Percentiles rank a stretch among this genome's conserved stretches.
phyloP scores from a whole-genome alignment of 805 yeast species.

The Wickerhamomyces ciferrii region DNA sequence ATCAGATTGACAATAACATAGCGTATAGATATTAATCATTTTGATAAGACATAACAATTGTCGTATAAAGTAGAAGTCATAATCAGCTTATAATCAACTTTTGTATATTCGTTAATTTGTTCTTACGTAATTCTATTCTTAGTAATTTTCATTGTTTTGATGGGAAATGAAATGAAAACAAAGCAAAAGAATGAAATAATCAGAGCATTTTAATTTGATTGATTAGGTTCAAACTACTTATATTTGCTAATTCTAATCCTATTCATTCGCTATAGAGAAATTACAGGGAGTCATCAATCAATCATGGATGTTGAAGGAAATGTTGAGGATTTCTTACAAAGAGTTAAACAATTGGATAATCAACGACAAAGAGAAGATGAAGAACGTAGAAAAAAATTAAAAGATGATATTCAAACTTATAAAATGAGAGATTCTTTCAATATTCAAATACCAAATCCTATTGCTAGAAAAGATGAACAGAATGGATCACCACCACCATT shows the following conservation, averaged over 20 bases:
- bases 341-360: constrained; percentile 1
- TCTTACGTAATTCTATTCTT: too few species aligned
- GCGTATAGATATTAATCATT: too few species aligned
- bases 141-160: not conserved
- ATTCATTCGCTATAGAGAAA: not conserved
- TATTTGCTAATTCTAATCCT: not conserved
- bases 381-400: not conserved
- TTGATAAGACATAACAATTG: too few species aligned
- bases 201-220: too few species aligned
- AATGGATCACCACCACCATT: not conserved
- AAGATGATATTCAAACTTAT: not conserved
- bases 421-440: not conserved
- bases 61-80: too few species aligned
- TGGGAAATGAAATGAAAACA: not conserved
- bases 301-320: constrained; percentile 1
- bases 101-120: too few species aligned
- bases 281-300: too few species aligned
- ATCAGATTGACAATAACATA: too few species aligned
- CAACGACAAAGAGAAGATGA: constrained; percentile 2
- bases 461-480: not conserved
- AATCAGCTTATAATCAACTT: too few species aligned
- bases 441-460: not conserved
- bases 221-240: too few species aligned
- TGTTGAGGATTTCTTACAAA: constrained; percentile 1
- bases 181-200: too few species aligned